Conservation (phyloP, 129 eudicot genomes). For the Flaveria sonorensis region DNA sequence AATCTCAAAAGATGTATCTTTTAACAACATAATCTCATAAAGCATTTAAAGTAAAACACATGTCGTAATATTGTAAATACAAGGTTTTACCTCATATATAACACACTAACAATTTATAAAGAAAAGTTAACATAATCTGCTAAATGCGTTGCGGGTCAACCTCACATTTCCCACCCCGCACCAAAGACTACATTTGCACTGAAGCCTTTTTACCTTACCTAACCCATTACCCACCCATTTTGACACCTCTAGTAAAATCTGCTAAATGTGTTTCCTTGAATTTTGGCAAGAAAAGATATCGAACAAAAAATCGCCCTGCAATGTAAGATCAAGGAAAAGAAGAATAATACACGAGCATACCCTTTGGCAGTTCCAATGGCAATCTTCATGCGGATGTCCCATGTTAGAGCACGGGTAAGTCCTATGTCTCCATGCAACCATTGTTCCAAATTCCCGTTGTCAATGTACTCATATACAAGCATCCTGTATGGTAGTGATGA, state of each 20-base stretch:
- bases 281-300: background rate
- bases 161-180: background rate
- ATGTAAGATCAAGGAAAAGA: slow-evolving; percentile 1
- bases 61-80: background rate
- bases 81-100: background rate
- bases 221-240: background rate
- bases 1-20: background rate
- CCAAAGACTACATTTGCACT: background rate
- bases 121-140: background rate
- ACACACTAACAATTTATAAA: background rate
- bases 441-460: slow-evolving; percentile 91
- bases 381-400: slow-evolving; percentile 87
- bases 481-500: slow-evolving; percentile 40
- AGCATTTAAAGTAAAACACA: background rate
- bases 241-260: background rate
- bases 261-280: background rate
- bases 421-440: slow-evolving; percentile 92
- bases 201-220: background rate
- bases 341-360: slow-evolving; percentile 34
- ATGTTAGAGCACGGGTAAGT: slow-evolving; percentile 68
- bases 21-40: background rate
- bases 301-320: background rate
- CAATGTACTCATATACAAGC: slow-evolving; percentile 86
- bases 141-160: background rate
- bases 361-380: slow-evolving; percentile 94